phyloP scores from a whole-genome alignment of 257 asterid genomes.

The Haberlea rhodopensis region DNA sequence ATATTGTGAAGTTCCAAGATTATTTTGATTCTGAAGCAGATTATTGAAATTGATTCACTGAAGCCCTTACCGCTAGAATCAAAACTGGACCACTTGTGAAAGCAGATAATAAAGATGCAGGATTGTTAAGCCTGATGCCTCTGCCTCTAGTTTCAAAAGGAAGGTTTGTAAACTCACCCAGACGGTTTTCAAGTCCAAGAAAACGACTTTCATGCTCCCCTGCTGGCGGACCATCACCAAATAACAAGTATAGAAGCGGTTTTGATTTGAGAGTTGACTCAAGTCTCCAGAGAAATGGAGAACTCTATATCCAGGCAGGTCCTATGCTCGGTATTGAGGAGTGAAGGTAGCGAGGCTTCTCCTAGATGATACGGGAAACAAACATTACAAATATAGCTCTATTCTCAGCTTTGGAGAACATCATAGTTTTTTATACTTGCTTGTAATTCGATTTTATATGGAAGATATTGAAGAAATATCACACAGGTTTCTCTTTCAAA shows the following conservation, averaged over 20 bases:
- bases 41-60: slow-evolving; percentile 40
- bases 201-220: slow-evolving; percentile 71
- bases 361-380: slow-evolving; percentile 35
- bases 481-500: slow-evolving; percentile 17
- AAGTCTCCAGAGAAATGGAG: slow-evolving; percentile 80
- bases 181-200: slow-evolving; percentile 77
- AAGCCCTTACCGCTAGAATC: slow-evolving; percentile 77
- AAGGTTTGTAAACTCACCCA: slow-evolving; percentile 41
- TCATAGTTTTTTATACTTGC: slow-evolving; percentile 17
- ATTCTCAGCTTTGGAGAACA: too few species aligned
- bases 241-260: slow-evolving; percentile 56
- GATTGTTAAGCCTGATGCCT: slow-evolving; percentile 28
- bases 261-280: slow-evolving; percentile 77
- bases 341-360: slow-evolving; percentile 48
- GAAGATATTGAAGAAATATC: slow-evolving; percentile 17
- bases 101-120: slow-evolving; percentile 32
- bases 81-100: slow-evolving; percentile 64
- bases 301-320: slow-evolving; percentile 78
- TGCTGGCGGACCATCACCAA: slow-evolving; percentile 44
- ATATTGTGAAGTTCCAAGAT: too few species aligned
- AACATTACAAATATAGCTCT: too few species aligned
- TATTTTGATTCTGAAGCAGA: too few species aligned
- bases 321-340: slow-evolving; percentile 58
- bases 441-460: slow-evolving; percentile 7
- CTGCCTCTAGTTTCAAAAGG: slow-evolving; percentile 40